A percentile compares a stretch with the other conserved stretches of the same genome.
phyloP scores from a whole-genome alignment of 805 yeast species.

The Blastobotrys muscicola region DNA sequence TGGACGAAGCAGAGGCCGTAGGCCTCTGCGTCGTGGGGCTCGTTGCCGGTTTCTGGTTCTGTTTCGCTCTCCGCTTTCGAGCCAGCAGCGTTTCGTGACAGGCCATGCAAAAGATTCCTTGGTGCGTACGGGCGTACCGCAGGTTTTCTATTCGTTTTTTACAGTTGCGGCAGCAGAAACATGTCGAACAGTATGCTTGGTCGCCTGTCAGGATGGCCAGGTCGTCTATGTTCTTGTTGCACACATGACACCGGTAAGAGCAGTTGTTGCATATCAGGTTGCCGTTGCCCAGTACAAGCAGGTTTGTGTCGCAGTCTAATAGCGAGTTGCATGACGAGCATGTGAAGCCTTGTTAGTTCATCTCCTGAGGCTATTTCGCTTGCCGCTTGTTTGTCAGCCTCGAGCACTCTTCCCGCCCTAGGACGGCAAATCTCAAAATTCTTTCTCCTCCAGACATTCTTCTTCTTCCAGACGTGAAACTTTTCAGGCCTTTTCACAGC shows the following conservation, averaged over 20 bases:
- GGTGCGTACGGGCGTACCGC: slow-evolving; percentile 85
- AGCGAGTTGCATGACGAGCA: slow-evolving; percentile 77
- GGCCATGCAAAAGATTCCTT: slow-evolving; percentile 85
- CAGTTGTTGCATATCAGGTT: slow-evolving; percentile 83
- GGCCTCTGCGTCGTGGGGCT: not conserved
- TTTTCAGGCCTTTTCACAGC: not conserved
- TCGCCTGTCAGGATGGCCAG: slow-evolving; percentile 92
- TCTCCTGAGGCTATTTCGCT: too few species aligned
- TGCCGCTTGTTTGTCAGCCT: too few species aligned
- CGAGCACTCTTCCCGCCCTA: too few species aligned
- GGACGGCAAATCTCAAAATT: too few species aligned
- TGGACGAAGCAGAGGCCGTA: not conserved
- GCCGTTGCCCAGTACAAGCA: slow-evolving; percentile 88
- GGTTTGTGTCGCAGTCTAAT: slow-evolving; percentile 80
- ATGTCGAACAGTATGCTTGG: slow-evolving; percentile 83
- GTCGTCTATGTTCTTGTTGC: slow-evolving; percentile 82
- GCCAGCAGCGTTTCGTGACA: slow-evolving; percentile 82
- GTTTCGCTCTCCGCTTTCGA: slow-evolving; percentile 36
- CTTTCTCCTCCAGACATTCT: too few species aligned
- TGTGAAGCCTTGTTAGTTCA: slow-evolving; percentile 37
- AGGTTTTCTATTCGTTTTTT: slow-evolving; percentile 77
- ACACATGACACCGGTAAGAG: slow-evolving; percentile 80
- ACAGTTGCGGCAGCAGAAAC: slow-evolving; percentile 87
- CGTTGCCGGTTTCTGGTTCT: not conserved
- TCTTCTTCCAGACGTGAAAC: too few species aligned